phyloP scores from a whole-genome alignment of 371 early-diverging fungal species.

The Choanephora cucurbitarum region DNA sequence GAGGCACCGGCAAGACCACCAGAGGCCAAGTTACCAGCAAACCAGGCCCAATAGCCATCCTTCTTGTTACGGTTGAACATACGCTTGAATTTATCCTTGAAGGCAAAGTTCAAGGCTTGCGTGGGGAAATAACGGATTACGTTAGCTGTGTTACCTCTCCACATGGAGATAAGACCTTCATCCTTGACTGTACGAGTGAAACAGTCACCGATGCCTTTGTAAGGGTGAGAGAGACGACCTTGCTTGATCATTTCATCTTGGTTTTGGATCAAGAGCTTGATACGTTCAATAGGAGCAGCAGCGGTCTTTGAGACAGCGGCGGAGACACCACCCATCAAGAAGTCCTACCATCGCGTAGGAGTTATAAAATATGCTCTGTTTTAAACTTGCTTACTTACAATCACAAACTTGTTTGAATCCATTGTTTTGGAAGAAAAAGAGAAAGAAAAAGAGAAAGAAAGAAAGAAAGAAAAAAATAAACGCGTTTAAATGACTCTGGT shows the following conservation, averaged over 20 bases:
- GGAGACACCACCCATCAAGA: slow-evolving; percentile 77
- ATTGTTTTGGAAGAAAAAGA: slow-evolving; percentile 24
- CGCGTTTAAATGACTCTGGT: no score
- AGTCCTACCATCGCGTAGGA: slow-evolving; percentile 36
- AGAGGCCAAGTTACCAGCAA: slow-evolving; percentile 74
- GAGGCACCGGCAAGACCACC: slow-evolving; percentile 80
- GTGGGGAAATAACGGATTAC: slow-evolving; percentile 86
- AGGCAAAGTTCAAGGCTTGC: slow-evolving; percentile 82
- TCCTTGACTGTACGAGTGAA: slow-evolving; percentile 74
- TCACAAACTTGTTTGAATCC: slow-evolving; percentile 40
- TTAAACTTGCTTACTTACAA: slow-evolving; percentile 28
- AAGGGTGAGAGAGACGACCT: slow-evolving; percentile 69
- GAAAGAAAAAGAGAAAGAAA: slow-evolving; percentile 19
- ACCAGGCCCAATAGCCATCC: slow-evolving; percentile 70
- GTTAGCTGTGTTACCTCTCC: slow-evolving; percentile 82
- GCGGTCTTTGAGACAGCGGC: slow-evolving; percentile 92
- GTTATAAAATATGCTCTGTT: not conserved
- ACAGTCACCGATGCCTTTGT: slow-evolving; percentile 77
- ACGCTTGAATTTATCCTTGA: slow-evolving; percentile 79
- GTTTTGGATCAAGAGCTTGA: slow-evolving; percentile 81
- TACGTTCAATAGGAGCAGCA: slow-evolving; percentile 85
- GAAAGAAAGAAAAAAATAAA: not conserved
- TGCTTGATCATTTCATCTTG: slow-evolving; percentile 77
- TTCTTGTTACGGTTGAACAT: slow-evolving; percentile 70
- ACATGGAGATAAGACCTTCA: slow-evolving; percentile 69